Evolutionary conservation across 192 early-diverging fungal species (phyloP).

Genomic region (Backusella westeae): DNA sequence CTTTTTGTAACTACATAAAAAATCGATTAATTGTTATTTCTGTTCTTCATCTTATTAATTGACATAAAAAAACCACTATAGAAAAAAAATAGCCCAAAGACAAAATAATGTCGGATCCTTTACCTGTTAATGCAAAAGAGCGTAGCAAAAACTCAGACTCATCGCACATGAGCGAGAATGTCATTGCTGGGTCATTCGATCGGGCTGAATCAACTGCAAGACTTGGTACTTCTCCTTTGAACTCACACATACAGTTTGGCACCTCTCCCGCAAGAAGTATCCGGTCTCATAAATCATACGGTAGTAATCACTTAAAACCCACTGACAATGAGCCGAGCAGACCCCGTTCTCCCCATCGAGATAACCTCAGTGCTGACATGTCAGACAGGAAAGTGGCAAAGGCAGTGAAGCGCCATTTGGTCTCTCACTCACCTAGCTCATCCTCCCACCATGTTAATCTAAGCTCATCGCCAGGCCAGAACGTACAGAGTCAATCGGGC

Average conservation of each 20-base stretch:
- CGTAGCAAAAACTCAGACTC: background rate
- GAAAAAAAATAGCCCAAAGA: background rate
- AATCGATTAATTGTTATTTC: background rate
- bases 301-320: background rate
- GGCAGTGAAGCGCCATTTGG: constrained; percentile 67
- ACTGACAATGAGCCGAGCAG: background rate
- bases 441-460: background rate
- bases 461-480: background rate
- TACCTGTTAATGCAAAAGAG: constrained; percentile 21
- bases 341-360: constrained; percentile 1
- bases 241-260: background rate
- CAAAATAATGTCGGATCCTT: constrained; percentile 6
- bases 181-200: constrained; percentile 11
- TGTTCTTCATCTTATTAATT: background rate
- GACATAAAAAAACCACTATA: background rate
- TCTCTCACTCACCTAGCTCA: constrained; percentile 41
- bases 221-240: constrained; percentile 14
- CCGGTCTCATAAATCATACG: background rate
- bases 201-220: constrained; percentile 7
- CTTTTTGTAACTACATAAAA: background rate
- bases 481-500: background rate
- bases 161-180: background rate
- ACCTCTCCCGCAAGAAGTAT: constrained; percentile 16
- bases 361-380: constrained; percentile 33
- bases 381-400: constrained; percentile 54